These are phyloP conservation scores for Neurospora sp. DNA, from an alignment of 2,329 filamentous ascomycete genomes.

Conservation along the genomic window DNA sequence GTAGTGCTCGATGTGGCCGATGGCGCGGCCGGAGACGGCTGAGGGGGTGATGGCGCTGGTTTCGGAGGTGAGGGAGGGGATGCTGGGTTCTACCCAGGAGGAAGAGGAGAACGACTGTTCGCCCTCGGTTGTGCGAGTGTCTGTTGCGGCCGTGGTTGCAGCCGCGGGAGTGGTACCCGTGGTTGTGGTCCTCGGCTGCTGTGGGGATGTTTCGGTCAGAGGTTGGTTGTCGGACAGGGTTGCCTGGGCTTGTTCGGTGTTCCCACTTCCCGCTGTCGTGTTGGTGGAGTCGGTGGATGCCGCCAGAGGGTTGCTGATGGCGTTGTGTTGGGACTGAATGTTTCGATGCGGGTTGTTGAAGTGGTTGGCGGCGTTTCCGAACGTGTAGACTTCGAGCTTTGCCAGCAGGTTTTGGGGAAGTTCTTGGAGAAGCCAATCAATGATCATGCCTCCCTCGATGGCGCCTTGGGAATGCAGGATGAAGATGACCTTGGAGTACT, in stretches of 20 bases:
- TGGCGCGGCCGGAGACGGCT: slow-evolving; percentile 37
- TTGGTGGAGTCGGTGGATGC: slow-evolving; percentile 26
- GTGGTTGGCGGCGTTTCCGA: slow-evolving; percentile 70
- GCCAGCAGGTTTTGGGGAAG: slow-evolving; percentile 53
- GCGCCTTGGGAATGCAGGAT: slow-evolving; percentile 71
- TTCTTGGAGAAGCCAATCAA: slow-evolving; percentile 71
- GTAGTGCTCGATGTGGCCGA: slow-evolving; percentile 73
- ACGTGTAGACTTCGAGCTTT: slow-evolving; percentile 70
- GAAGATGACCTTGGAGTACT: slow-evolving; percentile 60
- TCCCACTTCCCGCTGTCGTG: slow-evolving; percentile 7
- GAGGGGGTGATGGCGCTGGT: slow-evolving; percentile 27
- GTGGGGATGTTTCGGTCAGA: background rate
- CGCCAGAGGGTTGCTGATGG: slow-evolving; percentile 26
- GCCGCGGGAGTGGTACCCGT: background rate
- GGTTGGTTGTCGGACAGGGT: background rate
- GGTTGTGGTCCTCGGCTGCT: background rate
- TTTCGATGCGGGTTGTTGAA: slow-evolving; percentile 66
- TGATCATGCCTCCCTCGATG: slow-evolving; percentile 61
- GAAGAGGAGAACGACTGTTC: background rate
- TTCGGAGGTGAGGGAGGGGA: slow-evolving; percentile 11
- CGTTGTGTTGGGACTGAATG: slow-evolving; percentile 31
- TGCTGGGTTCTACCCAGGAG: background rate
- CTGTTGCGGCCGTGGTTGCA: background rate
- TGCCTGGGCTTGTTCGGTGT: background rate
- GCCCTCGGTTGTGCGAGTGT: background rate